Conservation (phyloP, 495 filamentous ascomycete genomes). For the Darksidea phi region DNA sequence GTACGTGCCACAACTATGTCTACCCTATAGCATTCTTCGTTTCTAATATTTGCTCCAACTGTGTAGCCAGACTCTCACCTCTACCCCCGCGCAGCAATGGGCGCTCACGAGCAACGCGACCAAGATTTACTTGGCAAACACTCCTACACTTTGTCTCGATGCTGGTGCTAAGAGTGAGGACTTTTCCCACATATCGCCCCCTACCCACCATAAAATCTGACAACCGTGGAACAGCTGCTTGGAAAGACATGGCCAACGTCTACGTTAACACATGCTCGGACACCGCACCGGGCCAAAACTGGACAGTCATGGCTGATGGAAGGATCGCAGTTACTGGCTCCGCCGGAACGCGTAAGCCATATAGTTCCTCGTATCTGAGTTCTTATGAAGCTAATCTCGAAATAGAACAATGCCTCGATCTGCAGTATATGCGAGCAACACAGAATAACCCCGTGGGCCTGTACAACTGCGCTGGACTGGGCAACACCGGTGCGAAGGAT, state of each 20-base stretch:
- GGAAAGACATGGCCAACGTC: slow-evolving; percentile 55
- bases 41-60: not conserved
- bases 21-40: not conserved
- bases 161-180: slow-evolving; percentile 50
- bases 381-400: not conserved
- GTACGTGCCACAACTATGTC: slow-evolving; percentile 38
- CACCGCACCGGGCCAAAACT: slow-evolving; percentile 48
- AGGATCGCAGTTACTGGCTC: slow-evolving; percentile 50
- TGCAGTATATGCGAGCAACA: slow-evolving; percentile 53
- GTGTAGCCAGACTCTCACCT: slow-evolving; percentile 45
- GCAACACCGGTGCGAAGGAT: slow-evolving; percentile 51
- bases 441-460: slow-evolving; percentile 54
- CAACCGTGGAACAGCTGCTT: slow-evolving; percentile 42
- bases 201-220: not conserved
- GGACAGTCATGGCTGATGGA: slow-evolving; percentile 50
- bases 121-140: slow-evolving; percentile 48
- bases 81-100: slow-evolving; percentile 52
- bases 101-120: slow-evolving; percentile 45
- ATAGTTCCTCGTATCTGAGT: slow-evolving; percentile 37
- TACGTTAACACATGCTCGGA: slow-evolving; percentile 48
- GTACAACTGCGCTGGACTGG: slow-evolving; percentile 52
- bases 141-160: slow-evolving; percentile 50
- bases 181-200: not conserved
- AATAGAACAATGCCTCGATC: slow-evolving; percentile 53
- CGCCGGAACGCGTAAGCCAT: slow-evolving; percentile 27